phyloP scores from a whole-genome alignment of 192 early-diverging fungal species.

The Coemansia sp. region DNA sequence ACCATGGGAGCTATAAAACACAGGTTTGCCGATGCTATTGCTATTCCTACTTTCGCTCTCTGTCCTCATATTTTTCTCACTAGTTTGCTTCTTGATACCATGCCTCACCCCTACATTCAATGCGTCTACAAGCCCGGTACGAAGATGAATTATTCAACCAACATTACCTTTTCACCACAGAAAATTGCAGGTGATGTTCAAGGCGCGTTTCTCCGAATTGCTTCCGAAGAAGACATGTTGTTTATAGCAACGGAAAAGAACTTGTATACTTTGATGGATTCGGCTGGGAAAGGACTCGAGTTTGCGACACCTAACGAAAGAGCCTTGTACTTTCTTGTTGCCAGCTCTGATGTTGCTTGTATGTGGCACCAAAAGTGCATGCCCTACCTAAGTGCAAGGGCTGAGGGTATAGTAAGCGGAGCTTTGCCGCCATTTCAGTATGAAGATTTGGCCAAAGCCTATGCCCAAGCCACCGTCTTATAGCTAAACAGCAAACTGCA shows the following conservation, averaged over 20 bases:
- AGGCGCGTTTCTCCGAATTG: not conserved
- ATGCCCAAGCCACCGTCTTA: not conserved
- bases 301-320: not conserved
- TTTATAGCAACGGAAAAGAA: not conserved
- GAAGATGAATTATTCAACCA: not conserved
- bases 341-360: not conserved
- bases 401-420: not conserved
- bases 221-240: not conserved
- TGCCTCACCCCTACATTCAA: not conserved
- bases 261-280: not conserved
- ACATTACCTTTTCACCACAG: not conserved
- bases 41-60: not conserved
- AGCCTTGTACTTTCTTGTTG: not conserved
- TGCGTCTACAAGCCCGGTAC: constrained; percentile 1
- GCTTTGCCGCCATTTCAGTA: not conserved
- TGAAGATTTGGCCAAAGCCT: not conserved
- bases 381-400: not conserved
- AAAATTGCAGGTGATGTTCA: not conserved
- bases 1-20: not conserved
- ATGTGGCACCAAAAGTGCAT: not conserved
- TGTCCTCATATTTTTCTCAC: not conserved
- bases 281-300: not conserved
- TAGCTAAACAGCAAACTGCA: not conserved
- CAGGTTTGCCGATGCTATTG: not conserved
- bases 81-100: not conserved